Evolutionary conservation across 208 protist species (phyloP).

Genomic region (Crithidia thermophila): DNA sequence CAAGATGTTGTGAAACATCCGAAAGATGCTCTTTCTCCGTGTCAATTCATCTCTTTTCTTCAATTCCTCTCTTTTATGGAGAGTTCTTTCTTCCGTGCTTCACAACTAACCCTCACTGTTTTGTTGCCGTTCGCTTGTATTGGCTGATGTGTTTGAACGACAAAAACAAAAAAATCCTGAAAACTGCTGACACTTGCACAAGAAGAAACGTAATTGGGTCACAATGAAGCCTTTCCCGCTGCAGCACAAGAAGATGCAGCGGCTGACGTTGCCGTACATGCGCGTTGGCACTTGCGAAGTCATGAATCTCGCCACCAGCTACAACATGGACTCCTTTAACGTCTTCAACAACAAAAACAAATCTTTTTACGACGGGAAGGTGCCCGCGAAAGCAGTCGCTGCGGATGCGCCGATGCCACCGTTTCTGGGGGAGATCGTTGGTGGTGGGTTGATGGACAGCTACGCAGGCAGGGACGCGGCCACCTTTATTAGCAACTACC

Average conservation of each 20-base stretch:
- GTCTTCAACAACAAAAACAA: conserved; percentile 71
- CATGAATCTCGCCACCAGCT: conserved; percentile 66
- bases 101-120: no score
- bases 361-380: conserved; percentile 13
- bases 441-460: conserved; percentile 71
- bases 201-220: neutral
- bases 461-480: conserved; percentile 60
- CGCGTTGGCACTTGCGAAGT: conserved; percentile 74
- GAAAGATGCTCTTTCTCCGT: no score
- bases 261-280: conserved; percentile 64
- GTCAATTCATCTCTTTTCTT: no score
- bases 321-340: conserved; percentile 70
- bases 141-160: no score
- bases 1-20: no score
- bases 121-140: no score
- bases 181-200: no score
- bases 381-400: no score
- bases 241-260: conserved; percentile 79
- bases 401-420: neutral
- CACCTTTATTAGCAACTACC: conserved; percentile 52
- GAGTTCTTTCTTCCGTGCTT: no score
- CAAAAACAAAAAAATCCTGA: no score
- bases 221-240: conserved; percentile 64
- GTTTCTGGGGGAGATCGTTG: conserved; percentile 66
- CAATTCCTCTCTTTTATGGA: no score